Evolutionary conservation across 371 early-diverging fungal species (phyloP).

Genomic region (Gilbertella persicaria): DNA sequence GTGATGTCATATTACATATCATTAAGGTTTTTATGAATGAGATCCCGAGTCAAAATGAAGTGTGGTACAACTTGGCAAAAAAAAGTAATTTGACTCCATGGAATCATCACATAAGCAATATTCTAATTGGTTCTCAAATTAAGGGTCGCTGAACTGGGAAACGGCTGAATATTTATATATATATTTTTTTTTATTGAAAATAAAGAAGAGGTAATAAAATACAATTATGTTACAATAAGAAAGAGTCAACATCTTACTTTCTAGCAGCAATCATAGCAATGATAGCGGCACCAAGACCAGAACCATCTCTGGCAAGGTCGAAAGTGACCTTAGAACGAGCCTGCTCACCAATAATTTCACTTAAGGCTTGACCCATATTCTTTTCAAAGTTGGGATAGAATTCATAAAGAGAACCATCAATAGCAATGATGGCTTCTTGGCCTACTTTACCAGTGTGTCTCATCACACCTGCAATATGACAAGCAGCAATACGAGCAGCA

Average conservation of each 20-base stretch:
- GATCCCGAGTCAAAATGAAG: not conserved
- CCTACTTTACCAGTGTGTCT: slow-evolving; percentile 61
- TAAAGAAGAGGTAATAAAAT: not conserved
- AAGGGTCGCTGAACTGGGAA: not conserved
- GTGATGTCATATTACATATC: no score
- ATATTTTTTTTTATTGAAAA: not conserved
- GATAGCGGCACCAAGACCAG: slow-evolving; percentile 52
- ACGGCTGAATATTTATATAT: not conserved
- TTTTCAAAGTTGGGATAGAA: slow-evolving; percentile 87
- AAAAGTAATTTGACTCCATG: not conserved
- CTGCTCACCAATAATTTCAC: slow-evolving; percentile 70
- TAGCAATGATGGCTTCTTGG: slow-evolving; percentile 43
- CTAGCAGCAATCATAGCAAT: slow-evolving; percentile 51
- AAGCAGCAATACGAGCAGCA: slow-evolving; percentile 84
- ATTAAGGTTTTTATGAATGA: no score
- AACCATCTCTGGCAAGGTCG: slow-evolving; percentile 44
- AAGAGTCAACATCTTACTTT: slow-evolving; percentile 1
- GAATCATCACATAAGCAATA: not conserved
- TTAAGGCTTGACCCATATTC: slow-evolving; percentile 70
- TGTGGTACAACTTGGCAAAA: no score
- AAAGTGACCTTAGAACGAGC: slow-evolving; percentile 40
- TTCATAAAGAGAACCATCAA: slow-evolving; percentile 93
- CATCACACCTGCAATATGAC: slow-evolving; percentile 81
- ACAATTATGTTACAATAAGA: not conserved
- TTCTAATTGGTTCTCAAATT: not conserved